Percentiles rank a stretch among this genome's conserved stretches.
These are phyloP conservation scores for Rhizoclosmatium sp. DNA, from an alignment of 192 early-diverging fungal species.

Conservation along the genomic window DNA sequence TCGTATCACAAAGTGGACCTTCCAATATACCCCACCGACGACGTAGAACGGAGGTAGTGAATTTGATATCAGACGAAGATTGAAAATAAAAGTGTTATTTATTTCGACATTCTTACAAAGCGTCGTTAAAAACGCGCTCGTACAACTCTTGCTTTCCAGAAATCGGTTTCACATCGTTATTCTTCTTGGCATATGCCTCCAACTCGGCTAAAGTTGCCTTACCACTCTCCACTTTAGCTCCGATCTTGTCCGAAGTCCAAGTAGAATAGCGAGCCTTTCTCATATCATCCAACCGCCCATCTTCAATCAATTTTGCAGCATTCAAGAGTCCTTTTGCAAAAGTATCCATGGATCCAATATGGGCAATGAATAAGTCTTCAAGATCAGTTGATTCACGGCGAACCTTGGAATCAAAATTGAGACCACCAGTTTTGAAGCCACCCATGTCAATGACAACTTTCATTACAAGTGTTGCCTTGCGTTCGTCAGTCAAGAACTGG, in stretches of 20 bases:
- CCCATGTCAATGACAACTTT: conserved; percentile 47
- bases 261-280: conserved; percentile 32
- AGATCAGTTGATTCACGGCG: conserved; percentile 49
- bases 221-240: conserved; percentile 22
- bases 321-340: conserved; percentile 45
- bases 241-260: conserved; percentile 27
- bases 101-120: not conserved
- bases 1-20: not conserved
- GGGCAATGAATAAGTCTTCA: conserved; percentile 49
- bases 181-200: conserved; percentile 30
- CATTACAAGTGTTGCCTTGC: conserved; percentile 49
- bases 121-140: conserved; percentile 33
- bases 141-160: conserved; percentile 37
- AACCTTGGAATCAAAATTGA: conserved; percentile 56
- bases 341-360: conserved; percentile 43
- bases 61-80: not conserved
- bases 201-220: conserved; percentile 34
- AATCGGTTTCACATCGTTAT: not conserved
- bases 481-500: conserved; percentile 50
- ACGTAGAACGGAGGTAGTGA: not conserved
- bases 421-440: conserved; percentile 48
- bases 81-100: not conserved
- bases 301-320: conserved; percentile 34
- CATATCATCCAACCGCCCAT: conserved; percentile 37
- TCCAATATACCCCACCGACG: not conserved